These are phyloP conservation scores for Vitis rotundifolia DNA, from an alignment of 164 flowering plant species.

Conservation along the genomic window DNA sequence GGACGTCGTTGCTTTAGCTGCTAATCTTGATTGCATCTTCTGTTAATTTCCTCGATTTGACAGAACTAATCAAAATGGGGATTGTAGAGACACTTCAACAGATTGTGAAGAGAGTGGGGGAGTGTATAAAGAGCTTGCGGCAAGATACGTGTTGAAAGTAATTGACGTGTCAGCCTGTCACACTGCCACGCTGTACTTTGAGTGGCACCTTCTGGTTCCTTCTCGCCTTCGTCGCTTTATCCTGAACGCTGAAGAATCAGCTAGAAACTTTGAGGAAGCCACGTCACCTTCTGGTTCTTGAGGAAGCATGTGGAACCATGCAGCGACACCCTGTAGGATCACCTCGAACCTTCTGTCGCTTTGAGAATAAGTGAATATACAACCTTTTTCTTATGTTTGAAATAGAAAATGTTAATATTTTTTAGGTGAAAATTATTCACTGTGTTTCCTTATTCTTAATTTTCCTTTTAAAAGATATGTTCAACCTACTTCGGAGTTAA, in stretches of 20 bases:
- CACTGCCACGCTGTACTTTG: background rate
- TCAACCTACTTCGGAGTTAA: too few species aligned
- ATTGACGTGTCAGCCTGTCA: constrained; percentile 7
- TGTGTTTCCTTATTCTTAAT: too few species aligned
- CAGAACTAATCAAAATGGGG: background rate
- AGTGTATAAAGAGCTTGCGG: background rate
- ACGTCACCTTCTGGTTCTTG: background rate
- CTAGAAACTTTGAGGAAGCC: background rate
- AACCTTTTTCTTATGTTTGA: too few species aligned
- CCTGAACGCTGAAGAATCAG: background rate
- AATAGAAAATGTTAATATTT: too few species aligned
- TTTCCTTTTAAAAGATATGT: too few species aligned
- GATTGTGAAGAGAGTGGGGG: background rate
- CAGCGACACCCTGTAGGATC: too few species aligned
- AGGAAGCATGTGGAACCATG: too few species aligned
- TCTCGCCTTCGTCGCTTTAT: background rate
- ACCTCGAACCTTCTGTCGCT: too few species aligned
- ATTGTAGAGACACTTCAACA: background rate
- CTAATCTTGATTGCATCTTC: constrained; percentile 12
- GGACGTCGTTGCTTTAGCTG: constrained; percentile 6
- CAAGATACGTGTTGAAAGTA: background rate
- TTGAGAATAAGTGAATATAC: too few species aligned
- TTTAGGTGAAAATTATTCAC: too few species aligned
- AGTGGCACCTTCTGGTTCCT: constrained; percentile 3
- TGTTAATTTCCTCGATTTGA: background rate